A percentile compares a stretch with the other conserved stretches of the same genome.
Conservation (phyloP, 2,329 filamentous ascomycete genomes). For the Exserohilum turcica region DNA sequence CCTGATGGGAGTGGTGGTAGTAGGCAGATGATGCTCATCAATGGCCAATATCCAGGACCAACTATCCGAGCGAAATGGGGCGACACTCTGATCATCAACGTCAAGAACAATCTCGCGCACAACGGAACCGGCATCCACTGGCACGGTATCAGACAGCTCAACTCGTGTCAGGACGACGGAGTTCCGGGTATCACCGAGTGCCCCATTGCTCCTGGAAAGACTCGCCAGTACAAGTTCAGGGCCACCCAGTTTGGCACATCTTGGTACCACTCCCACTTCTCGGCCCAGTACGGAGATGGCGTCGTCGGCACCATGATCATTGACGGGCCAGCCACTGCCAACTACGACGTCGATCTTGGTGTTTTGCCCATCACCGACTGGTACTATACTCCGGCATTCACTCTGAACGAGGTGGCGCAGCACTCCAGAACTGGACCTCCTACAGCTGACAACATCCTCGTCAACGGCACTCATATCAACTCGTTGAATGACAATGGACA, state of each 20-base stretch:
- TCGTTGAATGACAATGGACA: constrained; percentile 43
- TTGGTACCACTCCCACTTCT: constrained; percentile 54
- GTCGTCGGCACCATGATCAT: constrained; percentile 49
- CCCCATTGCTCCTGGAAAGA: constrained; percentile 65
- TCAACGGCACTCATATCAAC: constrained; percentile 63
- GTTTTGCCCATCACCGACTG: constrained; percentile 66
- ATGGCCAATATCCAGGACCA: constrained; percentile 68
- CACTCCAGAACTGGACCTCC: constrained; percentile 45
- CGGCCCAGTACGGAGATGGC: constrained; percentile 52
- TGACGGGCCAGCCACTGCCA: constrained; percentile 50
- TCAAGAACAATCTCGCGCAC: constrained; percentile 46
- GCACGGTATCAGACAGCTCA: constrained; percentile 54
- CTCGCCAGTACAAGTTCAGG: constrained; percentile 63
- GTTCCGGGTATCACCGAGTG: constrained; percentile 63
- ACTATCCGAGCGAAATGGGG: constrained; percentile 45
- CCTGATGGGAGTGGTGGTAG: constrained; percentile 47
- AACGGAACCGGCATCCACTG: constrained; percentile 60
- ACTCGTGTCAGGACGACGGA: constrained; percentile 59
- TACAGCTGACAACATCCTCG: constrained; percentile 52
- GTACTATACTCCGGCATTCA: constrained; percentile 55
- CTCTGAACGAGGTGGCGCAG: constrained; percentile 37
- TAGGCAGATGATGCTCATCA: constrained; percentile 50
- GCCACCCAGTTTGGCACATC: constrained; percentile 56
- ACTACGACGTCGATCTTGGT: constrained; percentile 66
- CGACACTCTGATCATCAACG: constrained; percentile 48